Evolutionary conservation across 139 green algal genomes (phyloP), one percentile per base, ranked within the genome.

Genomic region (Pedinophyceae sp.): DNA sequence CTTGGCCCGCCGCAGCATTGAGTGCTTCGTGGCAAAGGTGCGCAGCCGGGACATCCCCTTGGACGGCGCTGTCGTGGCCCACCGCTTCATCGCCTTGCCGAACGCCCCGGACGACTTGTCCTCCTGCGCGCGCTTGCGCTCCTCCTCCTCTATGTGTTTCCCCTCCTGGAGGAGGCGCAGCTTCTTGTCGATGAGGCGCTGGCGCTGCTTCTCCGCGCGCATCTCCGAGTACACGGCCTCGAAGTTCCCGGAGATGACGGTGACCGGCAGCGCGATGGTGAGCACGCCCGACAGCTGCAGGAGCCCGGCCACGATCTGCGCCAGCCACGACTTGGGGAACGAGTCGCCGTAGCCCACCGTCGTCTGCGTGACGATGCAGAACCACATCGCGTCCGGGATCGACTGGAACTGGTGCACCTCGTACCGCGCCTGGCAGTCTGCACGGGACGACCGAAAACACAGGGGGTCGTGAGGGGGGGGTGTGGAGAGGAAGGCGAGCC

Each of bases 331-430:
- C 34, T 19, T 7, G 34, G 34, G 34, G 10, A 43, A 54, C 23
- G 62, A 50, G 61, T 68, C 61, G 17, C 61, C 61, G 48, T 68
- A 68, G 3, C 61, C 61, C 5, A 68, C 61, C 30, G 61, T 62
- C 22, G 54, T 68, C 54, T 63, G 61, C 23, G 61, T 62, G 4
- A 68, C 61, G 18, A 68, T 22, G 43, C 26, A 50, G 52, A 54
- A 68, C 61, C 61, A 68, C 5, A 59, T 55, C 3, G 49, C 51
- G 4, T 24, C 54, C 2, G 61, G 61, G 54, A 68, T 68, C 1
- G 30, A 55, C 23, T 62, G 27, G 48, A 55, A 68, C 5, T 54
- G 61, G 13, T 18, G 55, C 53, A 50, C 34, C 53, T 59, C 30
- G 30, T 59, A 59, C 7, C 50, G 24, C 3, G 40, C n/a, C 30